Base-by-base conservation (phyloP, 352 stramenopile species). In the Pythium rishiriense region DNA sequence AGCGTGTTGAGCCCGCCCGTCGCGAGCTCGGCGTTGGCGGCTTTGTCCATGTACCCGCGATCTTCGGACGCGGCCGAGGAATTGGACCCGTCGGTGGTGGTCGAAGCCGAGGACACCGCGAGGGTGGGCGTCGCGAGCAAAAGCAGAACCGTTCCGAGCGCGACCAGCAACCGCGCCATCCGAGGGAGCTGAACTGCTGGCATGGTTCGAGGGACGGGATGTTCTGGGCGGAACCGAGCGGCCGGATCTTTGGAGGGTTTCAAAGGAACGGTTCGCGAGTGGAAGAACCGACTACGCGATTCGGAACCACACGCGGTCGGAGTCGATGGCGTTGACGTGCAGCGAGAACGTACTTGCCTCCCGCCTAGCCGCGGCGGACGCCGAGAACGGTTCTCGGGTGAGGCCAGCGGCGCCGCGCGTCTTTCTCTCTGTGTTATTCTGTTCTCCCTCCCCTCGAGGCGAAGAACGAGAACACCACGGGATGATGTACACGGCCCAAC, bases 1-100 rank as follows among this genome's bases (percentile, higher is more conserved):
- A 92, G 68, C 50, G 81, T 90, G 69, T 90, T 92, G 60, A 85
- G 77, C 26, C 52, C 53, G 35, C 50, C 19, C 19, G 22, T 22
- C 8, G 39, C 29, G 55, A 65, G 56, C 56, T 45, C 50, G 43
- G 56, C 42, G 57, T 65, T 70, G 21, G 56, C 64, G 41, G 47
- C 26, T 25, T 61, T 61, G 50, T 70, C 56, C 64, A 70, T 65
- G 22, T 49, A 65, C 9, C 61, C 43, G 4, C 56, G 56, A 21
- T 64, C 35, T 51, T 70, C 64, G n/a, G n/a, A n/a, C 11, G 31
- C 25, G 14, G 46, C 12, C 11, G 50, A 55, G 4, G 39, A 11
- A 9, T 33, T 14, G 39, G 28, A 14, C 10, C 45, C 7, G 48
- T 47, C 62, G 14, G n/a, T 58, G 33, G 21, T 62, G 28, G 41